A percentile compares a stretch with the other conserved stretches of the same genome.
Conservation (phyloP, 1,284 basidiomycete species). For the Irpex sp. region DNA sequence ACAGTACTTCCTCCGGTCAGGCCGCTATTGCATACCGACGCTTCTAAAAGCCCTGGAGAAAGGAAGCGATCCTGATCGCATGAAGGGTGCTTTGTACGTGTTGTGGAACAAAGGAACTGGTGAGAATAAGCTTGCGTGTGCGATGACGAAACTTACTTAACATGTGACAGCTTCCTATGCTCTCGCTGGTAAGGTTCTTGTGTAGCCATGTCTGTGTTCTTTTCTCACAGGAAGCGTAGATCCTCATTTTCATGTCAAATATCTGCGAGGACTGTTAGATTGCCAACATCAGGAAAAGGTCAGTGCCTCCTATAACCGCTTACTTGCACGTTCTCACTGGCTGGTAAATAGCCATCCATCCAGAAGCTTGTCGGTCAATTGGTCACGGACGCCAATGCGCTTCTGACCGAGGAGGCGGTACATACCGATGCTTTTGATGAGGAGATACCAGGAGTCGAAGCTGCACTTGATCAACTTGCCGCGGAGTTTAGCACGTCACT, state of each 20-base stretch:
- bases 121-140: constrained; percentile 24
- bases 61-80: constrained; percentile 86
- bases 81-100: constrained; percentile 93
- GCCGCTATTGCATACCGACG: constrained; percentile 66
- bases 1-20: constrained; percentile 82
- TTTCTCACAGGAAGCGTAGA: constrained; percentile 40
- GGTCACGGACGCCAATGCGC: constrained; percentile 61
- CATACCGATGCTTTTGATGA: constrained; percentile 58
- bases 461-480: constrained; percentile 43
- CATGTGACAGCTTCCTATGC: constrained; percentile 53
- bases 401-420: constrained; percentile 60
- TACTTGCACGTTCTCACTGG: constrained; percentile 13
- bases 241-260: constrained; percentile 61
- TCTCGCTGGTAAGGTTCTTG: constrained; percentile 46
- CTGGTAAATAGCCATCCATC: constrained; percentile 68
- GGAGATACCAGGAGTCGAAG: constrained; percentile 40
- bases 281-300: constrained; percentile 94
- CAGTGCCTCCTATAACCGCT: constrained; percentile 7
- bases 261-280: constrained; percentile 71
- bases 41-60: constrained; percentile 73
- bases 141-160: constrained; percentile 1
- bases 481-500: constrained; percentile 43
- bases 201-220: neutral
- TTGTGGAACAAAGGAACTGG: constrained; percentile 77
- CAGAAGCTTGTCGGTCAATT: constrained; percentile 82